Evolutionary conservation across 306 rosid genomes (phyloP).

Genomic region (Aeschynomene evenia): DNA sequence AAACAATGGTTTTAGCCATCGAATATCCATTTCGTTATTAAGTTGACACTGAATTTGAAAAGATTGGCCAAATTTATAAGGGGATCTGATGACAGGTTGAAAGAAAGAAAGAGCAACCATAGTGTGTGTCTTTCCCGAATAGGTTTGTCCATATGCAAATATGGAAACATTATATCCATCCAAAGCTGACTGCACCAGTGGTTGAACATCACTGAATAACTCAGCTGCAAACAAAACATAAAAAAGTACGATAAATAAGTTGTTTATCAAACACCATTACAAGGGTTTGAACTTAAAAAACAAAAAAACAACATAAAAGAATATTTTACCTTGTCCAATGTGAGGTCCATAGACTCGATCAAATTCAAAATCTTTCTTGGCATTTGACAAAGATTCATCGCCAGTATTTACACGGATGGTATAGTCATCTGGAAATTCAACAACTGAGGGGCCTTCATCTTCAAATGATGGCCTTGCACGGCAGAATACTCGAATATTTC

Average conservation of each 20-base stretch:
- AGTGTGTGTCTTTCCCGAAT: constrained; percentile 91
- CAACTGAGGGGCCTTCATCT: constrained; percentile 83
- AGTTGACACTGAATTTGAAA: background rate
- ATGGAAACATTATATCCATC: constrained; percentile 95
- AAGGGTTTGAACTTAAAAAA: background rate
- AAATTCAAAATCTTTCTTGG: constrained; percentile 90
- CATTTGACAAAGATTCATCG: constrained; percentile 70
- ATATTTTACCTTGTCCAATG: constrained; percentile 82
- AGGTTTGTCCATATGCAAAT: constrained; percentile 87
- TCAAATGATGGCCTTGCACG: constrained; percentile 91
- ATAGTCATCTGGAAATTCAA: constrained; percentile 84
- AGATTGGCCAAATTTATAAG: background rate
- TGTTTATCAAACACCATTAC: constrained; percentile 3
- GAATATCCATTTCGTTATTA: background rate
- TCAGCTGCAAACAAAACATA: constrained; percentile 60
- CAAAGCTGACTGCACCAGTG: constrained; percentile 88
- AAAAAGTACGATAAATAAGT: constrained; percentile 31
- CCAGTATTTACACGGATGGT: constrained; percentile 81
- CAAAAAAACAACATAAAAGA: background rate
- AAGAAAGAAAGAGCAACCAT: constrained; percentile 61
- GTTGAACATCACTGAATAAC: constrained; percentile 89
- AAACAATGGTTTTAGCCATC: constrained; percentile 6
- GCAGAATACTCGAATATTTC: constrained; percentile 79
- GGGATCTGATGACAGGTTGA: constrained; percentile 14
- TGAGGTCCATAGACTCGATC: constrained; percentile 97